Evolutionary conservation across 2,329 filamentous ascomycete species (phyloP), one percentile per base, ranked within the genome.

Genomic region (Elsinoe australis): DNA sequence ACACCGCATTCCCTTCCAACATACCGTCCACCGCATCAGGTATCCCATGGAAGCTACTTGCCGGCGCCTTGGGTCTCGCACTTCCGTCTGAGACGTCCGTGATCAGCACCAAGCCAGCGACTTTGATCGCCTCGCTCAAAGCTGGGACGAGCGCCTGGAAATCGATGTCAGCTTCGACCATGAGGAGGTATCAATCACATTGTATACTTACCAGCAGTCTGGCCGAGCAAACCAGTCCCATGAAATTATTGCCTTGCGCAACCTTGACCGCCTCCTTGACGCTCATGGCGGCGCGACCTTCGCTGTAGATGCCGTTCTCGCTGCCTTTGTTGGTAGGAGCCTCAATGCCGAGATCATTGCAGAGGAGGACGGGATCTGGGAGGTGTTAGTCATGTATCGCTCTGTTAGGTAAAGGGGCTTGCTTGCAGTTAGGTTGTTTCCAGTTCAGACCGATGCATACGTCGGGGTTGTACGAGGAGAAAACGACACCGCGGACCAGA

Each of bases 371-470:
- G 0, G 92, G 92, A 64, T 95, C 79, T 82, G 44, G 26, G 3
- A 10, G 17, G 29, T 22, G 51, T 58, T 42, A 58, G 56, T 19
- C 9, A 38, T n/a, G 18, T 24, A 3, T 38, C 26, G 22, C 31
- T 19, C 15, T 7, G 42, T 32, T 14, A 4, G 3, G 21, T 7
- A 26, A 6, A 15, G 33, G 4, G 21, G 7, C 48, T 24, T 26
- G 68, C 77, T 68, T 63, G 82, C 80, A 98, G 62, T 96, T 98
- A 2, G 92, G 92, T 65, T 98, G 92, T 66, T 98, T 98, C 92
- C 92, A 98, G 67, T 98, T 98, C 58, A 98, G 70, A 4, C 90
- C 89, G 12, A 87, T 94, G 67, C 92, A 98, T 15, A 96, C 78
- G 54, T 83, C 84, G 9, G 86, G 75, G 62, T 94, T 95, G 66